Conservation (phyloP, 305 asterid species). For the Rubia tinctorum region DNA sequence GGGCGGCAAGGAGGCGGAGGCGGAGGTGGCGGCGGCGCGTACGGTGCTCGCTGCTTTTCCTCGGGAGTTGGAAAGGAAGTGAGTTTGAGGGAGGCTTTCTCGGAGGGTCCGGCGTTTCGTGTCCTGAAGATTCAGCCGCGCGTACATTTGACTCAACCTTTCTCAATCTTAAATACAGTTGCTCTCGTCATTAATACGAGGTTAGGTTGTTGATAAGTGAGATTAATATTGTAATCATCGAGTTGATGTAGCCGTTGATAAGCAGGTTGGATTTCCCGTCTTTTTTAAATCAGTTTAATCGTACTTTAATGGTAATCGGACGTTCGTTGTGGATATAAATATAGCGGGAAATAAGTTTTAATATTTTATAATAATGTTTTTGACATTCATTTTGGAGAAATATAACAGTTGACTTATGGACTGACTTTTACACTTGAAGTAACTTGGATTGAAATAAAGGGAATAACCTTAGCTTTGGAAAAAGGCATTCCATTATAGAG, state of each 20-base stretch:
- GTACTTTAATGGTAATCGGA: no score
- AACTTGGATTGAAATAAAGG: no score
- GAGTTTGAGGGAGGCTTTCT: conserved; percentile 39
- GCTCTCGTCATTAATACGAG: neutral
- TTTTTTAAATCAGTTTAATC: neutral
- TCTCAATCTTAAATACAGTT: neutral
- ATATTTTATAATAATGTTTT: no score
- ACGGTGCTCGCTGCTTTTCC: conserved; percentile 23
- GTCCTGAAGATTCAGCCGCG: conserved; percentile 22
- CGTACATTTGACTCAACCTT: neutral
- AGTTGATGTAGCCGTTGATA: neutral
- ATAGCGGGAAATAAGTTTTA: no score
- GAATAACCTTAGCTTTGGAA: no score
- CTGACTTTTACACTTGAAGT: no score
- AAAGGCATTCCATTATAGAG: no score
- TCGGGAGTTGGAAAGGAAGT: conserved; percentile 50
- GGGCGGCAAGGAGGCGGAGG: conserved; percentile 14
- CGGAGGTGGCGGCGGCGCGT: conserved; percentile 15
- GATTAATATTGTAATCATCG: neutral
- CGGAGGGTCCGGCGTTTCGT: conserved; percentile 36
- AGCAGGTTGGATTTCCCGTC: neutral
- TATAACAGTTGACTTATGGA: no score
- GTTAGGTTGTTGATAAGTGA: neutral
- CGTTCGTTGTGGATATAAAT: no score
- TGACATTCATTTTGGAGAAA: no score